Conservation (phyloP, 805 yeast species). For the Blastobotrys peoriensis region DNA sequence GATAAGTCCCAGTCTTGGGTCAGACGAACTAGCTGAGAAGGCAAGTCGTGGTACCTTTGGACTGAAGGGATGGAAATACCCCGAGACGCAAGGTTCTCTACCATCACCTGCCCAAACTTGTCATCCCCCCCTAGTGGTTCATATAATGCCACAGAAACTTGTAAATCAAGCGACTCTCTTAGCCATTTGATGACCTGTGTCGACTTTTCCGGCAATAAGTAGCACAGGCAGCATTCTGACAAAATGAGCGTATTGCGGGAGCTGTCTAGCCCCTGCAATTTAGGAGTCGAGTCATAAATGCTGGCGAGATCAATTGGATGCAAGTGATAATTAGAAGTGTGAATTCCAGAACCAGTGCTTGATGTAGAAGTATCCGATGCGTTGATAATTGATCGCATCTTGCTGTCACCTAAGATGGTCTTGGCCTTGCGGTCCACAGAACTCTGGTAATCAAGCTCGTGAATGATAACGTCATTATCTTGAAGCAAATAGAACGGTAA, state of each 20-base stretch:
- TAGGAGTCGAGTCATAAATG: constrained; percentile 18
- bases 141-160: constrained; percentile 42
- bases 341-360: constrained; percentile 14
- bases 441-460: constrained; percentile 61
- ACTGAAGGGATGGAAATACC: constrained; percentile 61
- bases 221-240: constrained; percentile 75
- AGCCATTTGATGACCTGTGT: constrained; percentile 41
- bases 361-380: background rate
- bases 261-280: constrained; percentile 28
- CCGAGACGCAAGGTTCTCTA: constrained; percentile 48
- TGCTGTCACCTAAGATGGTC: constrained; percentile 35
- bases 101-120: constrained; percentile 65
- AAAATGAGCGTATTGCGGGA: constrained; percentile 52
- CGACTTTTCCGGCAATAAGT: constrained; percentile 49
- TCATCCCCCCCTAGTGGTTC: constrained; percentile 65
- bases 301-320: constrained; percentile 50
- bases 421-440: constrained; percentile 47
- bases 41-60: constrained; percentile 43
- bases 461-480: constrained; percentile 34
- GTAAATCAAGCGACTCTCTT: constrained; percentile 22
- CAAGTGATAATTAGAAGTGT: constrained; percentile 41
- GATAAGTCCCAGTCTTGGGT: constrained; percentile 23
- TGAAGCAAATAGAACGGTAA: constrained; percentile 48
- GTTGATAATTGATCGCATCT: constrained; percentile 29
- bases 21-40: constrained; percentile 37